Evolutionary conservation across 2,329 filamentous ascomycete genomes (phyloP), one percentile per base, ranked within the genome.

Genomic region (Ophiostoma sp.): DNA sequence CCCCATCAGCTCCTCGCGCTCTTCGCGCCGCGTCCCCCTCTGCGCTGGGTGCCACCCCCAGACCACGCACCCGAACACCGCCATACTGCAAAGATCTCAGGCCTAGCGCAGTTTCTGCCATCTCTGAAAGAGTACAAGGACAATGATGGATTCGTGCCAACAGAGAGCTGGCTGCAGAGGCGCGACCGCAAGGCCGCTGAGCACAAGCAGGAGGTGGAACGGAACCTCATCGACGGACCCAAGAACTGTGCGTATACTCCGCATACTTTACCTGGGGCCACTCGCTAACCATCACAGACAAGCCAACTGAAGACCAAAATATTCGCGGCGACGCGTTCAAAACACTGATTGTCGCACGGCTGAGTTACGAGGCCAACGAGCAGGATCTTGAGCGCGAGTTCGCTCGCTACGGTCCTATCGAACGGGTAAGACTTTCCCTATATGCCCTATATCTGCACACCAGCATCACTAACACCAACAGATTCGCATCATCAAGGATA

Each of bases 351-450:
- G 91, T 98, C 67, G 90, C 92, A 67, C 89, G 95, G 67, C 84
- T 99, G 65, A 93, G 90, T 76, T 99, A 97, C 76, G 91, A 95
- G 69, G 89, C 90, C 64, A 93, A 91, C 72, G 91, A 94, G 75
- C 87, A 93, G 74, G 95, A 99, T 76, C 83, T 99, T 58, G 93
- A 97, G 80, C 87, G 91, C 74, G 94, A 97, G 77, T 99, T 99
- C 79, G 90, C 91, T 38, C 89, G 94, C 68, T 97, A 93, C 77
- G 95, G 95, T 38, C 90, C 93, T 4, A 96, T 99, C 77, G 95
- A 98, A 79, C 88, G 93, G 76, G 91, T 96, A 83, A 70, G 88
- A 64, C 42, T 14, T 11, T 7, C 18, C 42, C 40, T 5, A 18
- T 64, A 18, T 14, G 9, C 11, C 41, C 5, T 66, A 38, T 67